Base-by-base conservation (phyloP, 768 basidiomycete genomes). In the Heimioporus sp. region DNA sequence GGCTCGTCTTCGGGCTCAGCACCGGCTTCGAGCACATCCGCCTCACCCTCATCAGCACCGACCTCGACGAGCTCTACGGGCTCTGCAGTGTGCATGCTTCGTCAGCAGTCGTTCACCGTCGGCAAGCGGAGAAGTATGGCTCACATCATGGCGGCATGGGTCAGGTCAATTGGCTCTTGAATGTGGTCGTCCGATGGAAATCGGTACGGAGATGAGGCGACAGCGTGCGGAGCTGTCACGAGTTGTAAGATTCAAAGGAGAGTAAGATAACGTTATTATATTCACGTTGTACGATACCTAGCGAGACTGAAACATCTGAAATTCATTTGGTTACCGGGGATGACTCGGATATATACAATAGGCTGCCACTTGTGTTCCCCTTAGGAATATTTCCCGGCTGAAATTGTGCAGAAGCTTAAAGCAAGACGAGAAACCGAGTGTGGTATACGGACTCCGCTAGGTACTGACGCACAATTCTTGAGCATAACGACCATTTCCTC, bases 101-200 rank as follows among this genome's bases (percentile, higher is more conserved):
- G 58, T n/a, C 65, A 54, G 12, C 58, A 67, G n/a, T 21, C 52
- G 28, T 56, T 66, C 6, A 43, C 43, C 5, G 53, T 62, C 5
- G 54, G 58, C 32, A 55, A 48, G 24, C 58, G 58, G 40, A 55
- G 60, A 42, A 50, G 56, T 24, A 8, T 63, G 21, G 34, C 54
- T 17, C 55, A 38, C 13, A 32, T 37, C 6, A 52, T 65, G 60
- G 64, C 53, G 21, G 50, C 52, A 10, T 66, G 64, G 54, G 54
- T 65, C 42, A 54, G 53, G 48, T 58, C 58, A 30, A 52, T 65
- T 4, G 58, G 59, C 31, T 45, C 43, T 11, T 52, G 44, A 58
- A 42, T 31, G 24, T 28, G 32, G 32, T 13, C 9, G 12, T 16
- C 11, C 16, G 35, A 16, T 30, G 54, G 45, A 30, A 17, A 43